These are phyloP conservation scores for Geotrichum carabidarum DNA, from an alignment of 1,139 yeast genomes.

Conservation along the genomic window DNA sequence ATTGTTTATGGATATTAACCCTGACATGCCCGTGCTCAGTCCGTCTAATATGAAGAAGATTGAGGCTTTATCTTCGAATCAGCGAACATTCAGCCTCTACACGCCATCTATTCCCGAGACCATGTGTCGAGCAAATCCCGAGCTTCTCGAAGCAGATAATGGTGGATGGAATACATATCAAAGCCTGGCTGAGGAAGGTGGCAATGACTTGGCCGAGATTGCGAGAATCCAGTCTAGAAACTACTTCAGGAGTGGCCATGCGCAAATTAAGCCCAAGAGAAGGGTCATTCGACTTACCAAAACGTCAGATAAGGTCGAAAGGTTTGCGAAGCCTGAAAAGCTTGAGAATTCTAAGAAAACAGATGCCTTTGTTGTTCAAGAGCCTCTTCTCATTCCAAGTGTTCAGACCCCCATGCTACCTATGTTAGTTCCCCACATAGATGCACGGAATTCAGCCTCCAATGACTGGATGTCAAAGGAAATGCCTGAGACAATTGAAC, in stretches of 20 bases:
- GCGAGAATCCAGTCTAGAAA: conserved; percentile 29
- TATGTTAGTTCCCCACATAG: too few species aligned
- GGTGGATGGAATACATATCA: conserved; percentile 18
- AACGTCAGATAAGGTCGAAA: background rate
- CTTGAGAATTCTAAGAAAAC: conserved; percentile 1
- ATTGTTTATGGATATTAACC: conserved; percentile 49
- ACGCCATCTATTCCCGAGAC: conserved; percentile 55
- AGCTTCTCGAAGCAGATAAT: conserved; percentile 16
- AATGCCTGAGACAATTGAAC: too few species aligned
- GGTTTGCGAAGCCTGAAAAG: conserved; percentile 5
- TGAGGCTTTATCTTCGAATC: conserved; percentile 62
- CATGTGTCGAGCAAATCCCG: conserved; percentile 47
- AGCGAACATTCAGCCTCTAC: conserved; percentile 69
- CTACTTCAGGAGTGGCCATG: conserved; percentile 25
- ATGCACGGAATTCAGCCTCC: too few species aligned
- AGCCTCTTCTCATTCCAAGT: too few species aligned
- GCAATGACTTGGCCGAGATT: conserved; percentile 28
- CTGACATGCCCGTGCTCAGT: conserved; percentile 54
- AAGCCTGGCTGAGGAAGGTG: conserved; percentile 25
- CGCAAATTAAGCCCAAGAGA: conserved; percentile 30
- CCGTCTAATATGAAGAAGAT: conserved; percentile 67
- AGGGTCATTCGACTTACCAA: conserved; percentile 30
- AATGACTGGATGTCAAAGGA: too few species aligned
- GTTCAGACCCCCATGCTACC: too few species aligned
- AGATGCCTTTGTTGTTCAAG: too few species aligned